Evolutionary conservation across 2,329 filamentous ascomycete genomes (phyloP).

Genomic region (Colletotrichum gigasporum): DNA sequence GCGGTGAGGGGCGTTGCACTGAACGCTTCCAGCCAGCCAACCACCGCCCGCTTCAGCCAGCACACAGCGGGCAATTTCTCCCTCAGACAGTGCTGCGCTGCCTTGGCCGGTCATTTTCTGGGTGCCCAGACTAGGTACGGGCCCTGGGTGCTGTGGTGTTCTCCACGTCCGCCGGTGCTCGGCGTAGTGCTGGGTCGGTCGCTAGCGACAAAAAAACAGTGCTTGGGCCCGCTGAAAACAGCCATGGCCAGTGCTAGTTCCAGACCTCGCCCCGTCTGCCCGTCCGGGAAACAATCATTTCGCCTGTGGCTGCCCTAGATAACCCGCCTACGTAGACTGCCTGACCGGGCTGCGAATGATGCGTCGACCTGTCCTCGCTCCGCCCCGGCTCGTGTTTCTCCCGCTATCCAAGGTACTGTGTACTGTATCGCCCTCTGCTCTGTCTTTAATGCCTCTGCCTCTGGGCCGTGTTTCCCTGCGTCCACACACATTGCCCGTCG

Average conservation of each 20-base stretch:
- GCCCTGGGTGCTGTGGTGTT: background rate
- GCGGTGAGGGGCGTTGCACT: background rate
- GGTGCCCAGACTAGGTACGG: background rate
- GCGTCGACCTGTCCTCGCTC: background rate
- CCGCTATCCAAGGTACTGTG: no score
- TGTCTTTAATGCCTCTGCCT: no score
- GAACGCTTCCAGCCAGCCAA: background rate
- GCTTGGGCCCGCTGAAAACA: constrained; percentile 11
- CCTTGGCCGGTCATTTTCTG: background rate
- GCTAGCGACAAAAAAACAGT: background rate
- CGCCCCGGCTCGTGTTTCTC: background rate
- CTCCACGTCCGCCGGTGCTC: constrained; percentile 6
- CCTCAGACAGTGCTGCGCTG: no score
- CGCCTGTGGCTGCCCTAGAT: background rate
- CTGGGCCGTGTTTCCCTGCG: background rate
- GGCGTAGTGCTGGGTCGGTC: constrained; percentile 4
- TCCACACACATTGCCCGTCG: background rate
- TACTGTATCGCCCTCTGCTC: no score
- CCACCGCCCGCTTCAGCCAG: no score
- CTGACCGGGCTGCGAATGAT: no score
- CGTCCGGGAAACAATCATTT: background rate
- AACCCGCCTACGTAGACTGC: no score
- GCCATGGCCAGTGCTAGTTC: constrained; percentile 3
- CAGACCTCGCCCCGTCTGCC: background rate
- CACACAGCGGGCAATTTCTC: background rate